A percentile compares a stretch with the other conserved stretches of the same genome.
Evolutionary conservation across 1,139 yeast species (phyloP).

Genomic region (Protomyces arabidopsidicola): DNA sequence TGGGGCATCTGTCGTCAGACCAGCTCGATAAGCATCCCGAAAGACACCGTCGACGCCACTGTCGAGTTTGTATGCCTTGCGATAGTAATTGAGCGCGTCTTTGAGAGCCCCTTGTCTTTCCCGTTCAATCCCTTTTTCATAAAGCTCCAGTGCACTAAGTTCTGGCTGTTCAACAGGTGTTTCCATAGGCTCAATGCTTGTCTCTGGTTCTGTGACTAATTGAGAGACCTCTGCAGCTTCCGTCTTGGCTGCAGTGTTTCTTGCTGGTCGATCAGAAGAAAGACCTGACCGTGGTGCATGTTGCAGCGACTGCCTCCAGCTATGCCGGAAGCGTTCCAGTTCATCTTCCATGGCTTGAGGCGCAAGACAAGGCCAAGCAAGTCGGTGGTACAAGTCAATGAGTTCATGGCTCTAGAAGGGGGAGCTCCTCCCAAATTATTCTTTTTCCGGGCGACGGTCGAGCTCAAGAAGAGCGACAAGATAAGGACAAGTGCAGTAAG

Average conservation of each 20-base stretch:
- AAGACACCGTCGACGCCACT: slow-evolving; percentile 66
- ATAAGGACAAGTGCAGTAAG: not conserved
- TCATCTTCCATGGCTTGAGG: not conserved
- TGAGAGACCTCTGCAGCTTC: too few relatives aligned
- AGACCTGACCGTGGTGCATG: not conserved
- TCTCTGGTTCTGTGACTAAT: too few relatives aligned
- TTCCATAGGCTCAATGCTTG: not conserved
- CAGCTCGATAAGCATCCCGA: slow-evolving; percentile 42
- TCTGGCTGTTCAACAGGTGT: slow-evolving; percentile 38
- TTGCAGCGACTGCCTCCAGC: not conserved
- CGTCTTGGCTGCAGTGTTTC: too few relatives aligned
- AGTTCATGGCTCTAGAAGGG: not conserved
- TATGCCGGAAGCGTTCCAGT: not conserved
- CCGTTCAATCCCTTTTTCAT: slow-evolving; percentile 66
- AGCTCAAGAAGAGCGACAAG: too few relatives aligned
- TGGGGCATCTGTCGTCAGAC: slow-evolving; percentile 1
- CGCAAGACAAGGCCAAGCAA: not conserved
- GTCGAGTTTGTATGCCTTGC: slow-evolving; percentile 64
- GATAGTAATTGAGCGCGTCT: slow-evolving; percentile 70
- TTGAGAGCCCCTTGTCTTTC: slow-evolving; percentile 71
- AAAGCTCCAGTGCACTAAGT: slow-evolving; percentile 52
- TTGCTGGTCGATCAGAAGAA: too few relatives aligned
- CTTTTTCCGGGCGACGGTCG: too few relatives aligned
- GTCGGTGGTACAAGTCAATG: not conserved
- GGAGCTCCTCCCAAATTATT: not conserved